Evolutionary conservation across 306 rosid species (phyloP).

Genomic region (Cicer bijugum): DNA sequence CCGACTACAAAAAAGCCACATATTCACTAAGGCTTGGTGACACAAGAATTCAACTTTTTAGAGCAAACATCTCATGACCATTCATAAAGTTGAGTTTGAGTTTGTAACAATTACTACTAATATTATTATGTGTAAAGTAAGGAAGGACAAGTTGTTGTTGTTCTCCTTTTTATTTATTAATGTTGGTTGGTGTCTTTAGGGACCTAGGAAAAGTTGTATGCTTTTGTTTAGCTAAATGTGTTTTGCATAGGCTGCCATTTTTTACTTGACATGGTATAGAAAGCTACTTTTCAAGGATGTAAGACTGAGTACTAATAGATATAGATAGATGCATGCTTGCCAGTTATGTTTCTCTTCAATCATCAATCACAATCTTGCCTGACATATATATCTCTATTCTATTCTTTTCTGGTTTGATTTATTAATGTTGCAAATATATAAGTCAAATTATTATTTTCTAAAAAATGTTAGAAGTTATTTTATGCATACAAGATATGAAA

Average conservation of each 20-base stretch:
- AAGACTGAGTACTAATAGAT: constrained; percentile 5
- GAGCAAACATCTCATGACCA: constrained; percentile 25
- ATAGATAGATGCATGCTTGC: neutral
- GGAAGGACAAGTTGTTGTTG: constrained; percentile 13
- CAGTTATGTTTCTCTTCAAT: constrained; percentile 28
- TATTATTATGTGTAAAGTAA: neutral
- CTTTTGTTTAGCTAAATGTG: constrained; percentile 31
- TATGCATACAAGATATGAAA: no score
- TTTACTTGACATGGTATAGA: constrained; percentile 28
- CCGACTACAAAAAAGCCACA: constrained; percentile 69
- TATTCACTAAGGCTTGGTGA: constrained; percentile 70
- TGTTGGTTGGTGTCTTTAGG: constrained; percentile 17
- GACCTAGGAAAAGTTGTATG: constrained; percentile 26
- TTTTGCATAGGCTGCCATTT: neutral
- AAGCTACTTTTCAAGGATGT: constrained; percentile 26
- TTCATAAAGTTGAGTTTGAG: constrained; percentile 17
- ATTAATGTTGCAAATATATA: no score
- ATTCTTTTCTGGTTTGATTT: no score
- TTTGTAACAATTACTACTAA: constrained; percentile 17
- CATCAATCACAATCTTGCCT: constrained; percentile 19
- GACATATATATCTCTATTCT: no score
- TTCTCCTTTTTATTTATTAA: neutral
- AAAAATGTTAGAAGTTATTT: no score
- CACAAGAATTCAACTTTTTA: constrained; percentile 63
- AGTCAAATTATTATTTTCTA: no score